These are phyloP conservation scores for Blepharisma undulans DNA, from an alignment of 169 alveolate genomes.

Conservation along the genomic window DNA sequence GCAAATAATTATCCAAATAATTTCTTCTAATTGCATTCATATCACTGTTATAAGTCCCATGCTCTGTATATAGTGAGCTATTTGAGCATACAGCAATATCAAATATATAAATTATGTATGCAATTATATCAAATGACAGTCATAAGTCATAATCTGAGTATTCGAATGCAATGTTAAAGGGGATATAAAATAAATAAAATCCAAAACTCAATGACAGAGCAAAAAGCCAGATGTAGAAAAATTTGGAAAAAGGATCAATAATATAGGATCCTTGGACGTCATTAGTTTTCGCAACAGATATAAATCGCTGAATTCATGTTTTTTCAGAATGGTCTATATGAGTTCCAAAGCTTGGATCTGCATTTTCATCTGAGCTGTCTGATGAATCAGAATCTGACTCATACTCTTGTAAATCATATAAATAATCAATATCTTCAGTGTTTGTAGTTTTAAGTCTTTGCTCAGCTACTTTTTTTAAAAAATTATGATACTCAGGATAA, in stretches of 20 bases:
- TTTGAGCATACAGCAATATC: conserved; percentile 39
- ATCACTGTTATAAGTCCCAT: not conserved
- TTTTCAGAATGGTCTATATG: not conserved
- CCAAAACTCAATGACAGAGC: not conserved
- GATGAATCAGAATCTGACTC: not conserved
- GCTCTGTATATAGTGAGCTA: conserved; percentile 26
- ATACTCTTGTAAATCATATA: not conserved
- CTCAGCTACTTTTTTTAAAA: conserved; percentile 48
- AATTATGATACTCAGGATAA: conserved; percentile 51
- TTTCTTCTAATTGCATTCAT: not conserved
- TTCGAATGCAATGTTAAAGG: conserved; percentile 54
- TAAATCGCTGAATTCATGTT: not conserved
- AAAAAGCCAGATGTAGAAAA: conserved; percentile 44
- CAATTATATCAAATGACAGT: conserved; percentile 16
- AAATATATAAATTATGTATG: not conserved
- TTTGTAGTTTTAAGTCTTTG: conserved; percentile 58
- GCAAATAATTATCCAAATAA: conserved; percentile 35
- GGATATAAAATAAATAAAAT: conserved; percentile 55
- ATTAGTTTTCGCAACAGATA: not conserved
- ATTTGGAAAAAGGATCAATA: conserved; percentile 28
- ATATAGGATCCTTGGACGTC: not conserved
- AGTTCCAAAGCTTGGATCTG: not conserved
- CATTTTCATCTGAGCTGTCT: not conserved
- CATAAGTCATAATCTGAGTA: not conserved
- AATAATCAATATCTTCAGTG: conserved; percentile 47